These are phyloP conservation scores for Fusarium lyarnte DNA, from an alignment of 2,329 filamentous ascomycete species.

Conservation along the genomic window DNA sequence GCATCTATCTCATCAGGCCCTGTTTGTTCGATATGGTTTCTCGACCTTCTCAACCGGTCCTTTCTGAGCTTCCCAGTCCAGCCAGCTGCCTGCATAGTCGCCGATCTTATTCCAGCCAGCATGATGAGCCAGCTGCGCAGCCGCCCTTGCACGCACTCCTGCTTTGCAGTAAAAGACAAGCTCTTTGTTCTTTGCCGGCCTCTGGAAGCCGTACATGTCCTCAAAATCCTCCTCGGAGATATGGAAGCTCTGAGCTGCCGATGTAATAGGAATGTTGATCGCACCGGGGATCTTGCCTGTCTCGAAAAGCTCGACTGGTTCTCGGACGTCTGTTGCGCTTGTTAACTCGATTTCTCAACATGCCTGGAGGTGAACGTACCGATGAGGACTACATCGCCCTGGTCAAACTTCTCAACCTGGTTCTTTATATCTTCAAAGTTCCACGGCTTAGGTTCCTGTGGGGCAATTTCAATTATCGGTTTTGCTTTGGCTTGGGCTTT, in stretches of 20 bases:
- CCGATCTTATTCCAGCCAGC: constrained; percentile 78
- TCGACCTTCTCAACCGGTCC: constrained; percentile 60
- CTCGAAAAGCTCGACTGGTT: constrained; percentile 71
- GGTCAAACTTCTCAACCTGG: constrained; percentile 42
- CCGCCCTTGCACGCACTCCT: constrained; percentile 82
- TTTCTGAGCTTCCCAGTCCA: constrained; percentile 82
- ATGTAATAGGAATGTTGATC: constrained; percentile 82
- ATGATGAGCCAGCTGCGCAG: constrained; percentile 78
- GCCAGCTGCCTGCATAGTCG: constrained; percentile 80
- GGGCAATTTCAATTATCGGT: not conserved
- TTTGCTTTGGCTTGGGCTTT: not conserved
- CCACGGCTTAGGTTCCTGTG: constrained; percentile 54
- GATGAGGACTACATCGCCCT: constrained; percentile 54
- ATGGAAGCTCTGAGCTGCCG: constrained; percentile 81
- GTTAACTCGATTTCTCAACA: not conserved
- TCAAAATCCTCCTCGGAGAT: constrained; percentile 81
- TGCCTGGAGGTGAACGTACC: constrained; percentile 48
- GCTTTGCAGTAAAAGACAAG: constrained; percentile 94
- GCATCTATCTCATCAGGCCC: not conserved
- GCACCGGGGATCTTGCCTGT: constrained; percentile 82
- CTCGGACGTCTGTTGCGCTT: constrained; percentile 70
- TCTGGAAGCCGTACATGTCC: constrained; percentile 80
- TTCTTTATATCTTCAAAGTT: constrained; percentile 60
- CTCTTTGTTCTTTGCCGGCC: constrained; percentile 64
- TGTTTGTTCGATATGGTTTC: not conserved